Evolutionary conservation across 495 filamentous ascomycete species (phyloP), one percentile per base, ranked within the genome.

Genomic region (Podospora anserina): DNA sequence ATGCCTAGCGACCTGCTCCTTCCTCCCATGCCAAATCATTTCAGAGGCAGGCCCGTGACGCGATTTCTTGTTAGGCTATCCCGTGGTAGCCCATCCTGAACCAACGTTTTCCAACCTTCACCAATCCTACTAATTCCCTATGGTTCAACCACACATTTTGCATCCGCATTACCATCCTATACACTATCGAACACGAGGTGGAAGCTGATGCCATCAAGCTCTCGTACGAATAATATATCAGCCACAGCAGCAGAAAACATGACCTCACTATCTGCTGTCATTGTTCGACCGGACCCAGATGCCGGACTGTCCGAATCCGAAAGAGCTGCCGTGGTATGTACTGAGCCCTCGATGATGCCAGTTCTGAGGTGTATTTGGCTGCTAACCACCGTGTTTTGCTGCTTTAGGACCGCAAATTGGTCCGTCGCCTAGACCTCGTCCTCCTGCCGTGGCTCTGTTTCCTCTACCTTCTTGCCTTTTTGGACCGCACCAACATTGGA

Each of bases 401-500:
- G 9, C 34, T 5, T 0, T 19, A 92, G 90, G 90, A 92, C 66
- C 84, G 86, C 4, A 82, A 82, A 56, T 82, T 95, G 3, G 70
- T 94, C 0, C 84, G 89, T 82, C 90, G 88, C 74, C 83, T 94
- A 6, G 91, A 94, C 70, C 64, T 88, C n/a, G 82, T 81, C 11
- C 82, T 94, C 7, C 89, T 95, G 28, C 92, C 92, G 34, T 94
- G 90, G 85, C 86, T 96, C 23, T 91, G 89, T 74, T 81, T 97
- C 32, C 86, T 97, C 28, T 97, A 97, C 74, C 85, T 97, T 7
- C 83, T 91, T 20, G 89, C 90, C 23, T 97, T 97, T 76, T 84
- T 97, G 30, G 93, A 96, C 76, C 85, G 93, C 61, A 87, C 88
- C 39, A 92, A 91, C 76, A 92, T 95, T 63, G 93, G 94, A 65